Percentiles rank a stretch among this genome's conserved stretches.
Evolutionary conservation across 176 grass and related monocot species (phyloP).

Genomic region (Oryza officinalis): DNA sequence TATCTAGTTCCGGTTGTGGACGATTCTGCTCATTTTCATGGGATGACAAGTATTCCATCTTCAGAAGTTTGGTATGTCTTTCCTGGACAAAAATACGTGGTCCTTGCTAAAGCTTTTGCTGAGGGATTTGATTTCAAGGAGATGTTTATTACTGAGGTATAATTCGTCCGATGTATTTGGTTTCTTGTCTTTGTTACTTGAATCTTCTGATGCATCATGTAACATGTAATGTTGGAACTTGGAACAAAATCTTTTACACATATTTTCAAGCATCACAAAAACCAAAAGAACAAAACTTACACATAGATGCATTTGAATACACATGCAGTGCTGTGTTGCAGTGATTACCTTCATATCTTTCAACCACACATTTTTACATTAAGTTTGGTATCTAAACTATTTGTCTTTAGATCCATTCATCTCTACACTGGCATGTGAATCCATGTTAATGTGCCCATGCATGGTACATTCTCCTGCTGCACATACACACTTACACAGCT

Average conservation of each 20-base stretch:
- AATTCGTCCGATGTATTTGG: constrained; percentile 15
- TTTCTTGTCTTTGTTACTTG: constrained; percentile 22
- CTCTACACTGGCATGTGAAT: not conserved
- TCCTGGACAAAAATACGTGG: constrained; percentile 75
- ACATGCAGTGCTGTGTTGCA: constrained; percentile 24
- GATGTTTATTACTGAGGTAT: constrained; percentile 83
- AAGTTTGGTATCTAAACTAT: not conserved
- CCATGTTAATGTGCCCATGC: not conserved
- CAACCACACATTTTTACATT: constrained; percentile 1
- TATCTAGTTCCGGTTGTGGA: constrained; percentile 70
- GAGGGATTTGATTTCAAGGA: constrained; percentile 70
- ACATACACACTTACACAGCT: not conserved
- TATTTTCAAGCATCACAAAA: not conserved
- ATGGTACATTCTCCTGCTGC: constrained; percentile 25
- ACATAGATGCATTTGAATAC: constrained; percentile 4
- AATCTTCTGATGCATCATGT: not conserved
- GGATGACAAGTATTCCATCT: constrained; percentile 58
- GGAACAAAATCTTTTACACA: not conserved
- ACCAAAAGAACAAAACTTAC: not conserved
- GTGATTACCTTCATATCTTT: not conserved
- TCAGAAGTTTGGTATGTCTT: constrained; percentile 86
- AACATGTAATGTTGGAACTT: not conserved
- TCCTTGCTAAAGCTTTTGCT: constrained; percentile 72
- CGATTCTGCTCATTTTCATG: constrained; percentile 58
- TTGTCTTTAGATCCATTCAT: constrained; percentile 20